phyloP scores from a whole-genome alignment of 2,329 filamentous ascomycete genomes.

The Alternaria alternata region DNA sequence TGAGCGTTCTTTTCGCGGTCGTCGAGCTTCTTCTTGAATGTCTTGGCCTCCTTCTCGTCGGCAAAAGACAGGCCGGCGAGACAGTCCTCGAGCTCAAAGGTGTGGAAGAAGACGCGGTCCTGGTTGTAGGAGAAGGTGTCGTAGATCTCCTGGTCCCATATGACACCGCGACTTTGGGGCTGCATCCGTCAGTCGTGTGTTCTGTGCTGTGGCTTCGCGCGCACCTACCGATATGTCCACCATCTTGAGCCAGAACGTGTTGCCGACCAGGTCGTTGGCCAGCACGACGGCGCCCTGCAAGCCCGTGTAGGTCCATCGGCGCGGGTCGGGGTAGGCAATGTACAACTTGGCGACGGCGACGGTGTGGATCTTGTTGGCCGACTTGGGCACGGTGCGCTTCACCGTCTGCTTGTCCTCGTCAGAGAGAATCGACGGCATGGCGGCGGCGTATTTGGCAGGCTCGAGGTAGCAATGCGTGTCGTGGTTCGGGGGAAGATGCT shows the following conservation, averaged over 20 bases:
- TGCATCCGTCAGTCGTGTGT: slow-evolving; percentile 61
- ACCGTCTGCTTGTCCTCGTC: slow-evolving; percentile 97
- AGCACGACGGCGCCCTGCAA: slow-evolving; percentile 91
- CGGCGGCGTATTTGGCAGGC: slow-evolving; percentile 22
- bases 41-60: slow-evolving; percentile 96
- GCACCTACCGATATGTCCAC: slow-evolving; percentile 89
- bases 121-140: slow-evolving; percentile 95
- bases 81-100: slow-evolving; percentile 94
- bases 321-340: slow-evolving; percentile 84
- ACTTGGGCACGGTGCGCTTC: slow-evolving; percentile 91
- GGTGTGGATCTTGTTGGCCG: slow-evolving; percentile 95
- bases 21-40: slow-evolving; percentile 97
- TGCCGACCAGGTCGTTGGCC: slow-evolving; percentile 90
- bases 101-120: slow-evolving; percentile 96
- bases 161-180: slow-evolving; percentile 41
- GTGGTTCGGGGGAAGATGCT: slow-evolving; percentile 10
- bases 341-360: slow-evolving; percentile 94
- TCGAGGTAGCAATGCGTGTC: slow-evolving; percentile 20
- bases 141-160: slow-evolving; percentile 82
- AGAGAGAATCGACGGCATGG: slow-evolving; percentile 73
- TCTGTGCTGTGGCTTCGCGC: not conserved
- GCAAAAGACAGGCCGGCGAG: slow-evolving; percentile 89
- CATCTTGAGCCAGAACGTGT: slow-evolving; percentile 97
- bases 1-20: slow-evolving; percentile 95
- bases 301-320: slow-evolving; percentile 92